Base-by-base conservation (phyloP, 495 filamentous ascomycete genomes). In the Parmelia sp. region DNA sequence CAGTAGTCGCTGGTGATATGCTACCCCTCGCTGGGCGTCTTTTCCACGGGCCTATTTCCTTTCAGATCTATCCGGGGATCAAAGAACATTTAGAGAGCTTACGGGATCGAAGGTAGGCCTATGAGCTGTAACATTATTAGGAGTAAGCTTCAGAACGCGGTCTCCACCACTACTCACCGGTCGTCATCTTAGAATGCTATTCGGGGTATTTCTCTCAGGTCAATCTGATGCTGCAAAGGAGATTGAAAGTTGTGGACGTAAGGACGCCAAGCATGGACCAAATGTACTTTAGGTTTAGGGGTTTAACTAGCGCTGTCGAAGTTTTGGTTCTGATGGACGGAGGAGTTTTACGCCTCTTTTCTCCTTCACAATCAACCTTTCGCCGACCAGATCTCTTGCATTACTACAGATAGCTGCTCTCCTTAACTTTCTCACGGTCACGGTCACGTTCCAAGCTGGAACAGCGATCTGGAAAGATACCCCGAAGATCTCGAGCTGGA, bases 1-100 rank as follows among this genome's bases (percentile, higher is more conserved):
- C 3, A 96, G 86, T 15, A 97, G 88, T 60, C 94, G 87, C 80
- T 97, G 94, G 74, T 98, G 94, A 77, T 97, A 97, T 64, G 94
- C 94, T 45, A 91, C 90, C 21, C 94, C 94, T 69, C 92, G 88
- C 61, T 90, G 89, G 71, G 92, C 90, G 74, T 98, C 94, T 83
- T 96, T 96, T 68, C 95, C 94, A 73, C 88, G 87, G 47, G 94
- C 92, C 89, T 92, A 65, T 65, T 60, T 45, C 63, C 31, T n/a
- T 62, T 64, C 36, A 63, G 62, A n/a, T 15, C 29, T 15, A 29
- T 33, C n/a, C 23, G 2, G 21, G 15, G 4, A 0, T 45, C 31
- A 58, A 8, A n/a, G 25, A 12, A n/a, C 27, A 35, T 4, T 19
- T 47, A 12, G 17, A 61, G 35, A 57, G 27, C 27, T 47, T 68